Percentiles rank a stretch among this genome's conserved stretches.
Conservation (phyloP, 352 stramenopile genomes). For the Pilasporangium apinafurcum region DNA sequence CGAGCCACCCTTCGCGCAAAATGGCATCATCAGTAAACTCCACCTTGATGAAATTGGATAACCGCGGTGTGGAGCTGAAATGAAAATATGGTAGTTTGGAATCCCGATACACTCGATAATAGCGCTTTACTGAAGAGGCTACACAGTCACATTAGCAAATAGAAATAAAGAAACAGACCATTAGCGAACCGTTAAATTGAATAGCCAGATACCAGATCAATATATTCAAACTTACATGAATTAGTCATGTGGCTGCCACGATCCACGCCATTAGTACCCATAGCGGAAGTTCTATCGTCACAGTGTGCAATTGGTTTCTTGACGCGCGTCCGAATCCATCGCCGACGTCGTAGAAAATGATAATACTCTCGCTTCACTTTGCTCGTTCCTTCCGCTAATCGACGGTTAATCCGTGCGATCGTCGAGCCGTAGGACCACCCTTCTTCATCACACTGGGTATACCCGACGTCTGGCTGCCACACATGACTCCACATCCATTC, state of each 20-base stretch:
- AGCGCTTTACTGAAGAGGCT: slow-evolving; percentile 28
- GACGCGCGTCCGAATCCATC: slow-evolving; percentile 79
- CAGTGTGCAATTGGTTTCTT: slow-evolving; percentile 27
- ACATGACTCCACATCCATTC: slow-evolving; percentile 84
- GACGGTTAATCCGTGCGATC: slow-evolving; percentile 77
- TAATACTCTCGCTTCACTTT: slow-evolving; percentile 72
- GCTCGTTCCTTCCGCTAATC: slow-evolving; percentile 66
- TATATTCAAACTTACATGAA: neutral
- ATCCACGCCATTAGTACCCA: neutral
- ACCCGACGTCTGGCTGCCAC: slow-evolving; percentile 70
- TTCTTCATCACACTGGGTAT: slow-evolving; percentile 79
- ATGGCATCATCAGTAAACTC: slow-evolving; percentile 70
- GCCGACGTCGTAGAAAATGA: slow-evolving; percentile 65
- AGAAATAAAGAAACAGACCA: too few species aligned
- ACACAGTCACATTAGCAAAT: neutral
- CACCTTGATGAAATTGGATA: slow-evolving; percentile 42
- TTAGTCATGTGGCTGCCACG: neutral
- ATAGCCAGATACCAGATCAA: too few species aligned
- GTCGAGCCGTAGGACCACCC: slow-evolving; percentile 83
- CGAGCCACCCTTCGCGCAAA: slow-evolving; percentile 74
- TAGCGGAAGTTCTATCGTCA: neutral
- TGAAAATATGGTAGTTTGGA: slow-evolving; percentile 62
- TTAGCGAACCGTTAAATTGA: too few species aligned
- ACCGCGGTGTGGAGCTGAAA: slow-evolving; percentile 25
- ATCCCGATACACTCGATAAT: slow-evolving; percentile 66